Conservation (phyloP, 768 basidiomycete species). For the Trametopsis cervina region DNA sequence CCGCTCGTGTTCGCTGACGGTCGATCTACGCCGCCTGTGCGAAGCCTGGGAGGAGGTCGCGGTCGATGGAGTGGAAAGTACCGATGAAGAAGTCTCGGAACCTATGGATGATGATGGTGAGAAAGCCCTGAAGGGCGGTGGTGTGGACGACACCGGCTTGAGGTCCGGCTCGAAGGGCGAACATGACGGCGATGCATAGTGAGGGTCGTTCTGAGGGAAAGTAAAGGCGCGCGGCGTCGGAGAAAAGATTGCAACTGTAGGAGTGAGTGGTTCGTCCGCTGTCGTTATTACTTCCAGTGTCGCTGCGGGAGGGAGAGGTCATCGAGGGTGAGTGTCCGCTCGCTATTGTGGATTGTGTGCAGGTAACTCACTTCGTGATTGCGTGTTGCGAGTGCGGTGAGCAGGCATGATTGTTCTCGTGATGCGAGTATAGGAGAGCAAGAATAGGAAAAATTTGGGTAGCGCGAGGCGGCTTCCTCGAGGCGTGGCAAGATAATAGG, state of each 20-base stretch:
- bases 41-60: slow-evolving; percentile 24
- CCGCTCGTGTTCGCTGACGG: slow-evolving; percentile 28
- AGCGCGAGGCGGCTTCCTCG: slow-evolving; percentile 21
- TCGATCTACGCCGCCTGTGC: slow-evolving; percentile 29
- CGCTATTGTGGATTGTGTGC: background rate
- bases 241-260: slow-evolving; percentile 50
- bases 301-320: slow-evolving; percentile 26
- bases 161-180: slow-evolving; percentile 75
- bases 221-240: slow-evolving; percentile 68
- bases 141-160: slow-evolving; percentile 36
- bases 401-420: slow-evolving; percentile 62
- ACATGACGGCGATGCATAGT: slow-evolving; percentile 55
- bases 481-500: slow-evolving; percentile 27
- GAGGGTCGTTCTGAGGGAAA: slow-evolving; percentile 37
- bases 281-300: slow-evolving; percentile 64
- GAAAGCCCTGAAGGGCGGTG: slow-evolving; percentile 35
- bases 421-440: slow-evolving; percentile 18
- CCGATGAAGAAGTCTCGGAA: slow-evolving; percentile 32
- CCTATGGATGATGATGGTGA: slow-evolving; percentile 37
- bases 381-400: slow-evolving; percentile 72
- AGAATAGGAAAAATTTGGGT: slow-evolving; percentile 25
- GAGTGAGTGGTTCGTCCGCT: slow-evolving; percentile 49
- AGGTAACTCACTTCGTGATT: slow-evolving; percentile 36
- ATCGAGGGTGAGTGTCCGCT: slow-evolving; percentile 6
- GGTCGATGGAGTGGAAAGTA: slow-evolving; percentile 23